These are phyloP conservation scores for Geotrichum klebahnii DNA, from an alignment of 1,139 yeast genomes.

Conservation along the genomic window DNA sequence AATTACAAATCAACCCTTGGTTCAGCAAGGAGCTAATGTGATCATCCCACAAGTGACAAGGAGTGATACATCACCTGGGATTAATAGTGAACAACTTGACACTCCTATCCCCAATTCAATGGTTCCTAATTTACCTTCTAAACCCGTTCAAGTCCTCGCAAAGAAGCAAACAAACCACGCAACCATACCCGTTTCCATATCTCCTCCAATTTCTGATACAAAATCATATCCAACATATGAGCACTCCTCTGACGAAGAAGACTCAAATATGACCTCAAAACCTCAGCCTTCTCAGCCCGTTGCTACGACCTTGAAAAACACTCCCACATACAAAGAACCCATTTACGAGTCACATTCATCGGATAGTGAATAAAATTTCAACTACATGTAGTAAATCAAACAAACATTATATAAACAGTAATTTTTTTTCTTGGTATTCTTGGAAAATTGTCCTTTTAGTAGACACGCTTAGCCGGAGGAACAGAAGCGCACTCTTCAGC, in stretches of 20 bases:
- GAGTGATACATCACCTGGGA: too few species aligned
- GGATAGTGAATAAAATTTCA: slow-evolving; percentile 6
- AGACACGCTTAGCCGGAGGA: slow-evolving; percentile 95
- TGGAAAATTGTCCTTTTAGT: slow-evolving; percentile 42
- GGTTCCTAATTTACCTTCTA: background rate
- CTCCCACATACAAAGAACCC: background rate
- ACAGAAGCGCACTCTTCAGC: slow-evolving; percentile 90
- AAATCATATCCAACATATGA: background rate
- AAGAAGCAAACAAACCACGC: background rate
- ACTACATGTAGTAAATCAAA: slow-evolving; percentile 4
- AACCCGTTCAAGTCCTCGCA: slow-evolving; percentile 1
- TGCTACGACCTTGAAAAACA: background rate
- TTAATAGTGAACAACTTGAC: too few species aligned
- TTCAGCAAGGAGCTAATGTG: slow-evolving; percentile 9
- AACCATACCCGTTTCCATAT: background rate
- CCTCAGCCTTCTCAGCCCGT: background rate
- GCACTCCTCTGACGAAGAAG: slow-evolving; percentile 5
- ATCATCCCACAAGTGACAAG: too few species aligned
- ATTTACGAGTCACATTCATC: slow-evolving; percentile 4
- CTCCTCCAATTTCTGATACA: background rate
- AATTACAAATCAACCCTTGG: slow-evolving; percentile 20
- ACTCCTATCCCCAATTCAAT: too few species aligned
- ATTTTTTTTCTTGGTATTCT: slow-evolving; percentile 1
- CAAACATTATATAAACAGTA: slow-evolving; percentile 7
- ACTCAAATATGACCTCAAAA: background rate